A percentile compares a stretch with the other conserved stretches of the same genome.
These are phyloP conservation scores for Pythium utonaiense DNA, from an alignment of 352 stramenopile species.

Conservation along the genomic window DNA sequence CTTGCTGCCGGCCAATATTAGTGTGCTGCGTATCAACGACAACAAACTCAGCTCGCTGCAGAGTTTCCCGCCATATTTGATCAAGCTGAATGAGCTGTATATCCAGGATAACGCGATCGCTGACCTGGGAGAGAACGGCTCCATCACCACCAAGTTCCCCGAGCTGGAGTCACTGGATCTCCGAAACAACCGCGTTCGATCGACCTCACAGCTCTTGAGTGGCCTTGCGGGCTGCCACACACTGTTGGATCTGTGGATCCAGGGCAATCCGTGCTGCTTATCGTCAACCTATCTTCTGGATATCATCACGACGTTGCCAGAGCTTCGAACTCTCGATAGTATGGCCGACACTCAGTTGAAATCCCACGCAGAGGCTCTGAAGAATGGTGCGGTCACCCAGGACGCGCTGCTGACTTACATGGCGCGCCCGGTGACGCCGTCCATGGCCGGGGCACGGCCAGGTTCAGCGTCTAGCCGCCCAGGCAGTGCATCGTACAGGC, in stretches of 20 bases:
- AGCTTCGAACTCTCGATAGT: slow-evolving; percentile 61
- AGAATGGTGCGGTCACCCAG: slow-evolving; percentile 37
- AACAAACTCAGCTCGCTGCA: slow-evolving; percentile 47
- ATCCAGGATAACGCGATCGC: slow-evolving; percentile 47
- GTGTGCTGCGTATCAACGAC: slow-evolving; percentile 28
- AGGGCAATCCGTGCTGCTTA: slow-evolving; percentile 62
- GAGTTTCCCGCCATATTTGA: slow-evolving; percentile 31
- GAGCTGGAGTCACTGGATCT: slow-evolving; percentile 73
- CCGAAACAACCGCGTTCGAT: slow-evolving; percentile 51
- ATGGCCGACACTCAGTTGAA: slow-evolving; percentile 49
- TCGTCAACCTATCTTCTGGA: slow-evolving; percentile 62
- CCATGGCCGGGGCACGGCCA: slow-evolving; percentile 18
- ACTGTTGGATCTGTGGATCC: slow-evolving; percentile 63
- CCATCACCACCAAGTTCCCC: slow-evolving; percentile 32
- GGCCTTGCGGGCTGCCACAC: slow-evolving; percentile 13
- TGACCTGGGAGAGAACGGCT: slow-evolving; percentile 24
- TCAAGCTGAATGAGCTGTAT: slow-evolving; percentile 66
- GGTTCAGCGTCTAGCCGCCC: slow-evolving; percentile 27
- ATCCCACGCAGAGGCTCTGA: slow-evolving; percentile 38
- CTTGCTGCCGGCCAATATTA: slow-evolving; percentile 45
- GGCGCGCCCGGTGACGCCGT: slow-evolving; percentile 36
- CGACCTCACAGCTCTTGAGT: slow-evolving; percentile 19
- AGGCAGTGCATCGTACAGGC: slow-evolving; percentile 29
- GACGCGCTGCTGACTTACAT: slow-evolving; percentile 25
- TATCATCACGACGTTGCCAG: slow-evolving; percentile 34